Conservation (phyloP, 176 grass and related monocot species). For the Oryza meridionalis region DNA sequence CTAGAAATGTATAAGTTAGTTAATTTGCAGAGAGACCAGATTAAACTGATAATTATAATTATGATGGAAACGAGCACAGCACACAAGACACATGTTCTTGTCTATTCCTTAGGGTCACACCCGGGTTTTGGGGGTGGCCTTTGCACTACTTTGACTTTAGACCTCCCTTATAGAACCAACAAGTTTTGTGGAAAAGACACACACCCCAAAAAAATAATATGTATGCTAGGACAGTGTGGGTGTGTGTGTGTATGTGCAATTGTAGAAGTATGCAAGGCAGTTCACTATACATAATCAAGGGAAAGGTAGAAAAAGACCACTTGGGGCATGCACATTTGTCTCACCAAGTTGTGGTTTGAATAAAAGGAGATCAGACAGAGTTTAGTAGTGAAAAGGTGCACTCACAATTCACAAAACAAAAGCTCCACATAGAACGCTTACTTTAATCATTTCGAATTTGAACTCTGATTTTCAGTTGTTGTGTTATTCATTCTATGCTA, state of each 20-base stretch:
- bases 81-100: constrained; percentile 78
- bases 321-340: constrained; percentile 54
- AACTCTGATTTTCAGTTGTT: constrained; percentile 15
- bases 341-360: constrained; percentile 49
- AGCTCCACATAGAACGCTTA: not conserved
- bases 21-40: constrained; percentile 46
- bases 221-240: not conserved
- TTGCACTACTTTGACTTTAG: constrained; percentile 80
- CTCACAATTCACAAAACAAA: constrained; percentile 17
- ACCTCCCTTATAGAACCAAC: constrained; percentile 41
- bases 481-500: not conserved
- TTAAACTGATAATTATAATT: constrained; percentile 42
- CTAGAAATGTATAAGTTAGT: constrained; percentile 39
- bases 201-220: not conserved
- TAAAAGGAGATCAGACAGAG: constrained; percentile 22
- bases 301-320: constrained; percentile 65
- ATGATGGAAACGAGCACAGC: constrained; percentile 56
- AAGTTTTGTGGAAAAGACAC: constrained; percentile 41
- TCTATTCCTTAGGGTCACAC: constrained; percentile 60
- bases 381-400: constrained; percentile 34
- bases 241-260: not conserved
- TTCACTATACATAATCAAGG: constrained; percentile 34
- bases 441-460: constrained; percentile 52
- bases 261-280: constrained; percentile 34
- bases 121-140: constrained; percentile 80